Conservation (phyloP, 805 yeast species). For the Candida namnaoensis region DNA sequence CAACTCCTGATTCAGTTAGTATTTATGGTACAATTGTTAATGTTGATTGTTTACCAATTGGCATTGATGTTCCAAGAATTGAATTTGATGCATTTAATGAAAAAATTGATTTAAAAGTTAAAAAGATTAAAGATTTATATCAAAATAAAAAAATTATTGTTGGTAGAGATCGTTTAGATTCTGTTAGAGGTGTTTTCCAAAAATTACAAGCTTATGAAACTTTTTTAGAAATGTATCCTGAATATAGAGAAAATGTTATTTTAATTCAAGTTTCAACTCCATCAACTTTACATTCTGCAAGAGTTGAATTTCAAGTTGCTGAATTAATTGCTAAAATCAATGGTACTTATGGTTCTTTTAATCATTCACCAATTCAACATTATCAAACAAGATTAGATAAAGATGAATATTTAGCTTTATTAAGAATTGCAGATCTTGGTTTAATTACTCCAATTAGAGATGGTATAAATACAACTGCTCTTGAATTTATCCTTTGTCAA, state of each 20-base stretch:
- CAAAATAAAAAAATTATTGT: constrained; percentile 69
- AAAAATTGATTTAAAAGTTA: constrained; percentile 51
- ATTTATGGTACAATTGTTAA: constrained; percentile 74
- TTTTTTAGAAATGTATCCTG: constrained; percentile 85
- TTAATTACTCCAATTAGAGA: constrained; percentile 87
- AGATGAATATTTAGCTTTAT: constrained; percentile 81
- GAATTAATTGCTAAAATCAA: constrained; percentile 81
- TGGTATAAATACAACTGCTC: constrained; percentile 92
- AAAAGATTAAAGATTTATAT: constrained; percentile 55
- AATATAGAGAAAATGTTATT: constrained; percentile 82
- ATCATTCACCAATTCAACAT: constrained; percentile 84
- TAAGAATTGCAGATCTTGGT: constrained; percentile 86
- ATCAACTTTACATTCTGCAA: constrained; percentile 34
- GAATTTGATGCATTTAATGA: constrained; percentile 44
- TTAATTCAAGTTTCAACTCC: constrained; percentile 90
- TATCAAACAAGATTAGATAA: constrained; percentile 84
- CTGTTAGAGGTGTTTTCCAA: constrained; percentile 89
- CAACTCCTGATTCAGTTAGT: constrained; percentile 41
- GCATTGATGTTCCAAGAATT: constrained; percentile 70
- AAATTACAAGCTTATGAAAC: constrained; percentile 86
- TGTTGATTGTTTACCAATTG: constrained; percentile 77
- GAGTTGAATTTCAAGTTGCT: constrained; percentile 70
- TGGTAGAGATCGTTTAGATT: constrained; percentile 89
- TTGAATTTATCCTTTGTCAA: constrained; percentile 88
- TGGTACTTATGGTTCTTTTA: constrained; percentile 73